Evolutionary conservation across 2,329 filamentous ascomycete genomes (phyloP).

Genomic region (Orbilia brochopaga): DNA sequence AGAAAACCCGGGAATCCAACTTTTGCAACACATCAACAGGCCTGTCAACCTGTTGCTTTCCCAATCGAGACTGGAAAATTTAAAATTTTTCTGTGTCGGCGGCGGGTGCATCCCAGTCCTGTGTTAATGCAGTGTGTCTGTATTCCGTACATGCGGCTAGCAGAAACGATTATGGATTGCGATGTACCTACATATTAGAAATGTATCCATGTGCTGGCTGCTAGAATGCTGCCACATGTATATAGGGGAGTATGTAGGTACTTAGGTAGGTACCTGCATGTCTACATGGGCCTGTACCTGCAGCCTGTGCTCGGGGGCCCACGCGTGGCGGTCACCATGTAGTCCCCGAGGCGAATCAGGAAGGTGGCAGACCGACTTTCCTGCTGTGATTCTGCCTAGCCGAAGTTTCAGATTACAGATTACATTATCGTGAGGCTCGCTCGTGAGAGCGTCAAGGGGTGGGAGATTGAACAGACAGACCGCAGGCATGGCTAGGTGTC

Average conservation of each 20-base stretch:
- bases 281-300: background rate
- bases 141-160: no score
- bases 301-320: no score
- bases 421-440: conserved; percentile 1
- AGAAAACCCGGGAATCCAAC: background rate
- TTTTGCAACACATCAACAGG: conserved; percentile 1
- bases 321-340: background rate
- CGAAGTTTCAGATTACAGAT: conserved; percentile 37
- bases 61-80: background rate
- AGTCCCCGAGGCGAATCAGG: conserved; percentile 19
- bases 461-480: background rate
- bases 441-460: background rate
- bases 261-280: background rate
- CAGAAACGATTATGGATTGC: no score
- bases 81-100: background rate
- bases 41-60: background rate
- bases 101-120: no score
- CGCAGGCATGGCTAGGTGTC: no score
- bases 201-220: no score
- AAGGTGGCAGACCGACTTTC: conserved; percentile 18
- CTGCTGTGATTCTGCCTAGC: conserved; percentile 38
- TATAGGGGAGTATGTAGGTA: no score
- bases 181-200: no score
- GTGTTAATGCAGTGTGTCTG: no score
- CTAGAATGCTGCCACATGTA: no score